Percentiles rank a stretch among this genome's conserved stretches.
Evolutionary conservation across 2,329 filamentous ascomycete species (phyloP).

Genomic region (Pseudogymnoascus sp.): DNA sequence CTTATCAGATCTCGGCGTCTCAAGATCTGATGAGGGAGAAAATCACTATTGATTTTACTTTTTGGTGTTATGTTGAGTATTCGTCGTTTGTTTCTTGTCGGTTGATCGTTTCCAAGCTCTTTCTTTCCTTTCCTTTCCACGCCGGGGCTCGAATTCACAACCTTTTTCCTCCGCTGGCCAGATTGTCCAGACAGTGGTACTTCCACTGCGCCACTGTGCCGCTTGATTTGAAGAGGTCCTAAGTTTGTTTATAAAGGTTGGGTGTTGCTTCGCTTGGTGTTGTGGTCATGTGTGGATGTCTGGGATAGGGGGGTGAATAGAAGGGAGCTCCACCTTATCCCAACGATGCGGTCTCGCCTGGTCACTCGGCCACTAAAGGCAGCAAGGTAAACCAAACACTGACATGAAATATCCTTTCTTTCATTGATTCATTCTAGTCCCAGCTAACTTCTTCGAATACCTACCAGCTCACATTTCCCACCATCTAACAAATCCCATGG

Average conservation of each 20-base stretch:
- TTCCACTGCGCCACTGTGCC: slow-evolving; percentile 4
- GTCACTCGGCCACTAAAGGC: neutral
- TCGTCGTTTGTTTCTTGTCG: neutral
- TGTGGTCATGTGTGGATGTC: neutral
- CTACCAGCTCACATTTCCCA: neutral
- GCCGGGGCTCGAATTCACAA: neutral
- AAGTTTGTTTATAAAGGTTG: neutral
- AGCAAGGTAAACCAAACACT: neutral
- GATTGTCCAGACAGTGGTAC: slow-evolving; percentile 9
- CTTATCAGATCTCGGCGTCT: neutral
- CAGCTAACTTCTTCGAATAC: neutral
- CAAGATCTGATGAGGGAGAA: slow-evolving; percentile 2
- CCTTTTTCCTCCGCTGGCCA: neutral
- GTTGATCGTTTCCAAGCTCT: no score
- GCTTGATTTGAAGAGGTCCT: neutral
- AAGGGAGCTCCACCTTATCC: neutral
- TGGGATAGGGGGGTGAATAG: neutral
- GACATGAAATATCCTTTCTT: no score
- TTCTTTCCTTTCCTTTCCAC: no score
- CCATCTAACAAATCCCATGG: slow-evolving; percentile 66
- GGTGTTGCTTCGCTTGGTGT: neutral
- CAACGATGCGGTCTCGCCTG: neutral
- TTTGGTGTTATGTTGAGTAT: neutral
- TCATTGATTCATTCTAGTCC: neutral
- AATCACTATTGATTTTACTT: slow-evolving; percentile 7